These are phyloP conservation scores for Skeletonema grethae DNA, from an alignment of 108 stramenopile genomes.

Conservation along the genomic window DNA sequence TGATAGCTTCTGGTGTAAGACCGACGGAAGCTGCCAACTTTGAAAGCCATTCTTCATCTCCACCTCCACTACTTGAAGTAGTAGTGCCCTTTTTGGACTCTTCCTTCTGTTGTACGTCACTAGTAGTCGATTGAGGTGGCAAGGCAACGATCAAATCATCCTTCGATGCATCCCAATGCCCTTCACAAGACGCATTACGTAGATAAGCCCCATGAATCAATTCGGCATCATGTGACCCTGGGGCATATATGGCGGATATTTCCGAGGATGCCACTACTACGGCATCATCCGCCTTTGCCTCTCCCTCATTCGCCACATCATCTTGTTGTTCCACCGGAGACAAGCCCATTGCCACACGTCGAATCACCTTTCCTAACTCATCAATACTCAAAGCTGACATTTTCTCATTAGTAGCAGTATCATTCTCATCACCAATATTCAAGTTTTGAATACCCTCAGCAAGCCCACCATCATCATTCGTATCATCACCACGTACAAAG, in stretches of 20 bases:
- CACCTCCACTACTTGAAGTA: conserved; percentile 7
- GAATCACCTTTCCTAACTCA: conserved; percentile 33
- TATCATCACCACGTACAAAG: conserved; percentile 41
- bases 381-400: conserved; percentile 35
- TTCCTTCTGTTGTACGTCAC: conserved; percentile 1
- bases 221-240: conserved; percentile 73
- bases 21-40: conserved; percentile 74
- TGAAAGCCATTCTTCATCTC: conserved; percentile 79
- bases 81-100: not conserved
- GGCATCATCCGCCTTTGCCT: conserved; percentile 1
- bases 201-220: conserved; percentile 71
- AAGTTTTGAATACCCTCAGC: not conserved
- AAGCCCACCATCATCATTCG: not conserved
- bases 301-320: not conserved
- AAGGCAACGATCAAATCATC: conserved; percentile 74
- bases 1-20: conserved; percentile 41
- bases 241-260: conserved; percentile 39
- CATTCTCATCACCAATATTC: conserved; percentile 4
- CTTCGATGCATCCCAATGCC: conserved; percentile 82
- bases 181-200: conserved; percentile 82
- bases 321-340: conserved; percentile 19
- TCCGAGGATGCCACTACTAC: not conserved
- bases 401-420: not conserved
- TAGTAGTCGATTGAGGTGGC: conserved; percentile 32
- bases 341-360: conserved; percentile 40